These are phyloP conservation scores for Huntiella bhutanensis DNA, from an alignment of 2,329 filamentous ascomycete genomes.

Conservation along the genomic window DNA sequence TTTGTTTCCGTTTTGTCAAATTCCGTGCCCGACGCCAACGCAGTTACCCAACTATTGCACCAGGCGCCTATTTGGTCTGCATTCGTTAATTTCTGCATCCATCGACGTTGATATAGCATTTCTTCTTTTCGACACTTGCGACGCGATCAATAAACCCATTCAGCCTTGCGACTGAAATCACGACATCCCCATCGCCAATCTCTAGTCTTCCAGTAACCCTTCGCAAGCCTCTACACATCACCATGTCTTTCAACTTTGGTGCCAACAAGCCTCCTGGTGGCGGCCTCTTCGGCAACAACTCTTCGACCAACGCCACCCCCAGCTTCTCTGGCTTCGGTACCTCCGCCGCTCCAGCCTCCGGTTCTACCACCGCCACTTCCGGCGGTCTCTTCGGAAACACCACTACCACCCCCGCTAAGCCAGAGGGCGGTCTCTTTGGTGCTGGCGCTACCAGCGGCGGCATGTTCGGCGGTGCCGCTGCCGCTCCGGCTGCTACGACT, in stretches of 20 bases:
- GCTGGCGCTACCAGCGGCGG: slow-evolving; percentile 16
- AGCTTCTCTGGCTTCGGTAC: slow-evolving; percentile 14
- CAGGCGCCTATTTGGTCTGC: too few species aligned
- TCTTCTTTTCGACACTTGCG: not conserved
- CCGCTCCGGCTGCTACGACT: slow-evolving; percentile 8
- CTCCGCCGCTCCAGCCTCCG: slow-evolving; percentile 15
- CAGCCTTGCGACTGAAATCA: slow-evolving; percentile 6
- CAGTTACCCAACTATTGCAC: not conserved
- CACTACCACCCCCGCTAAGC: slow-evolving; percentile 16
- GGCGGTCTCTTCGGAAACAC: slow-evolving; percentile 23
- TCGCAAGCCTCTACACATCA: slow-evolving; percentile 3
- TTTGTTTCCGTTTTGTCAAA: not conserved
- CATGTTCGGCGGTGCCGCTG: slow-evolving; percentile 12
- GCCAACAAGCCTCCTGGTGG: slow-evolving; percentile 4
- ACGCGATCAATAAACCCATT: not conserved
- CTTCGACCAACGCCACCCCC: slow-evolving; percentile 11
- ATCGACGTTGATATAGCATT: not conserved
- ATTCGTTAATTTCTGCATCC: too few species aligned
- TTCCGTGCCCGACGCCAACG: not conserved
- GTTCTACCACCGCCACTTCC: slow-evolving; percentile 21
- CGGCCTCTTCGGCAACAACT: slow-evolving; percentile 13
- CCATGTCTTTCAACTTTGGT: slow-evolving; percentile 25
- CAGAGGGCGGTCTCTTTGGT: slow-evolving; percentile 23
- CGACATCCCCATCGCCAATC: not conserved
- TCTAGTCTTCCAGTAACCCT: not conserved